These are phyloP conservation scores for Plectranthus barbatus DNA, from an alignment of 257 asterid species.

Conservation along the genomic window DNA sequence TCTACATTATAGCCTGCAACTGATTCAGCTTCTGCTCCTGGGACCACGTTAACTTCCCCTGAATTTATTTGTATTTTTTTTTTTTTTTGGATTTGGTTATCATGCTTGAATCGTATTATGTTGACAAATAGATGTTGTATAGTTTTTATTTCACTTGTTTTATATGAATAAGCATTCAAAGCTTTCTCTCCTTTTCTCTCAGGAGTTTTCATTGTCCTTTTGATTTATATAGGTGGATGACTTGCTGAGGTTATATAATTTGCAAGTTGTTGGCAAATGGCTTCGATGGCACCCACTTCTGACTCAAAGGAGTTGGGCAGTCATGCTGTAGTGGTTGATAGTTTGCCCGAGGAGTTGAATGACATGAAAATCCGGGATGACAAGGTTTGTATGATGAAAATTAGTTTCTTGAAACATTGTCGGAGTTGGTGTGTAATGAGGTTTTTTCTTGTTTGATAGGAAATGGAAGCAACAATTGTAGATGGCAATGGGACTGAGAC, in stretches of 20 bases:
- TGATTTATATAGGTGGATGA: constrained; percentile 46
- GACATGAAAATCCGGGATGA: constrained; percentile 76
- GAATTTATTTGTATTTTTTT: too few species aligned
- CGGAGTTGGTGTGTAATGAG: constrained; percentile 7
- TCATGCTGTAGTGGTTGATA: constrained; percentile 49
- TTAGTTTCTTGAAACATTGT: not conserved
- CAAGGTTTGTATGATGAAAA: constrained; percentile 28
- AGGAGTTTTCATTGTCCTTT: not conserved
- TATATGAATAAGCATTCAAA: not conserved
- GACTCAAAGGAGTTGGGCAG: constrained; percentile 49
- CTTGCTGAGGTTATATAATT: constrained; percentile 31
- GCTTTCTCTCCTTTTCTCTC: not conserved
- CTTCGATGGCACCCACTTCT: constrained; percentile 59
- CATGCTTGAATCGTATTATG: not conserved
- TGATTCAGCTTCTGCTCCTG: too few species aligned
- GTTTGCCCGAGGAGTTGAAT: constrained; percentile 69
- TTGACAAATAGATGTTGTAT: constrained; percentile 3
- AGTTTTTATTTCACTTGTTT: constrained; percentile 10
- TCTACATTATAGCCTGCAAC: too few species aligned
- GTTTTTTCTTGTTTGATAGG: constrained; percentile 30
- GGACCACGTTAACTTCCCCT: too few species aligned
- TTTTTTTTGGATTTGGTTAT: not conserved
- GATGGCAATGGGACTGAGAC: constrained; percentile 94
- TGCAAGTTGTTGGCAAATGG: constrained; percentile 43
- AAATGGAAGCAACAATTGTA: constrained; percentile 70